Conservation (phyloP, 202 grass and related monocot species). For the Dendrocalamus latiflorus region DNA sequence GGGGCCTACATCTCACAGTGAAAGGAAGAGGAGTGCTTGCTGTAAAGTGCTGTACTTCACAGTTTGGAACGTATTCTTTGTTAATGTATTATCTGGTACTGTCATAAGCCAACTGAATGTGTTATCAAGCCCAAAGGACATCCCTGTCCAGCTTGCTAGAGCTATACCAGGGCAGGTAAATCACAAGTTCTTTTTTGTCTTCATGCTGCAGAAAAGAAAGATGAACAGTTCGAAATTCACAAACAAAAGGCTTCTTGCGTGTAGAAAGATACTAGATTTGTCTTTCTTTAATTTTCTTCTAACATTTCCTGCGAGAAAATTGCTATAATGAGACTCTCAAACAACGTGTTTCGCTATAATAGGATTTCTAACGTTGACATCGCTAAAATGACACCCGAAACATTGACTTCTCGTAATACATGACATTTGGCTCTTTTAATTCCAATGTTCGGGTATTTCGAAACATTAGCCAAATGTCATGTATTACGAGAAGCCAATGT, state of each 20-base stretch:
- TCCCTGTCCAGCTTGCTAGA: conserved; percentile 70
- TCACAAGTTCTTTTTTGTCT: neutral
- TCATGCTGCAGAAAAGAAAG: neutral
- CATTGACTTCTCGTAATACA: too few species aligned
- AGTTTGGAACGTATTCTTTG: conserved; percentile 94
- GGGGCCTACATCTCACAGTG: too few species aligned
- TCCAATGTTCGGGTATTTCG: too few species aligned
- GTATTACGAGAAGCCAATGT: too few species aligned
- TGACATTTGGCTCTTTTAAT: too few species aligned
- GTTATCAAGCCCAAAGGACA: conserved; percentile 70
- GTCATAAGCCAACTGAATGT: conserved; percentile 66
- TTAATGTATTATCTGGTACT: conserved; percentile 76
- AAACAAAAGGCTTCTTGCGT: neutral
- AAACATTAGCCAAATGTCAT: too few species aligned
- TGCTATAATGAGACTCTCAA: too few species aligned
- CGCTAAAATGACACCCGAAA: too few species aligned
- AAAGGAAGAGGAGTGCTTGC: too few species aligned
- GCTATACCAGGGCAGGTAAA: conserved; percentile 77
- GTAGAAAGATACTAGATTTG: neutral
- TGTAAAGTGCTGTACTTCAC: conserved; percentile 90
- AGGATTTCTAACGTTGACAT: too few species aligned
- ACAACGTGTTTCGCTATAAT: too few species aligned
- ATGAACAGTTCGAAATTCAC: neutral
- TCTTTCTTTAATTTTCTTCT: conserved; percentile 5
- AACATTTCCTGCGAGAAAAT: neutral